These are phyloP conservation scores for Pseudogymnoascus sp. DNA, from an alignment of 2,329 filamentous ascomycete species.

Conservation along the genomic window DNA sequence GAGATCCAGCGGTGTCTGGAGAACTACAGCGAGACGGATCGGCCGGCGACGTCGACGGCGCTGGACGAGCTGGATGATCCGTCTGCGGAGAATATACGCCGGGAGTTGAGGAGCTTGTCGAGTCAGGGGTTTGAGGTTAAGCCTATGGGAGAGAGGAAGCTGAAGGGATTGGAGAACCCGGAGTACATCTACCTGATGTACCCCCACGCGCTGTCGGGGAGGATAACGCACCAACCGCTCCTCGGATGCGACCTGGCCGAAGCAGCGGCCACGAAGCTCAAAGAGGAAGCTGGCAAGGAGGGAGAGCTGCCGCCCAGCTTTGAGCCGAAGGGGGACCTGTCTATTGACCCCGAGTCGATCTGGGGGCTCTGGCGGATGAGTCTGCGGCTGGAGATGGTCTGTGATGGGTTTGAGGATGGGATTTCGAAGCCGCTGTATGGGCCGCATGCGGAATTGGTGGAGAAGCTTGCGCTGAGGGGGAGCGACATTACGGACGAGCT, in stretches of 20 bases:
- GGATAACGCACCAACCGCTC: slow-evolving; percentile 56
- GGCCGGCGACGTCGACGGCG: slow-evolving; percentile 60
- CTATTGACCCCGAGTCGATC: slow-evolving; percentile 65
- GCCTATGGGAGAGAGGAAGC: slow-evolving; percentile 86
- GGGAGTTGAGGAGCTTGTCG: slow-evolving; percentile 77
- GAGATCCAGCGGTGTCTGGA: slow-evolving; percentile 90
- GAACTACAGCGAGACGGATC: slow-evolving; percentile 78
- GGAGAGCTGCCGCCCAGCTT: neutral
- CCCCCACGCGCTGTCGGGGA: slow-evolving; percentile 75
- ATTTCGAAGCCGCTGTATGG: slow-evolving; percentile 49
- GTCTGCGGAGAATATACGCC: slow-evolving; percentile 68
- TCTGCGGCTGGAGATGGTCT: slow-evolving; percentile 85
- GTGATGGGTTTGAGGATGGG: slow-evolving; percentile 72
- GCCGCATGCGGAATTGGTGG: slow-evolving; percentile 75
- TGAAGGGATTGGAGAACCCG: slow-evolving; percentile 95
- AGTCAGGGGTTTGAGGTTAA: slow-evolving; percentile 95
- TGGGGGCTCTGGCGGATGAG: slow-evolving; percentile 89
- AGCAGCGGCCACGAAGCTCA: slow-evolving; percentile 25
- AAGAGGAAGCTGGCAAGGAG: slow-evolving; percentile 32
- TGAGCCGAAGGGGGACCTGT: slow-evolving; percentile 41
- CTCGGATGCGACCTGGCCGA: slow-evolving; percentile 17
- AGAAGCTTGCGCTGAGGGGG: slow-evolving; percentile 61
- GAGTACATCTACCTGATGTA: slow-evolving; percentile 95
- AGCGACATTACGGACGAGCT: slow-evolving; percentile 85
- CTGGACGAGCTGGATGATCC: slow-evolving; percentile 69